Base-by-base conservation (phyloP, 345 rosid species). In the Euclidium syriacum region DNA sequence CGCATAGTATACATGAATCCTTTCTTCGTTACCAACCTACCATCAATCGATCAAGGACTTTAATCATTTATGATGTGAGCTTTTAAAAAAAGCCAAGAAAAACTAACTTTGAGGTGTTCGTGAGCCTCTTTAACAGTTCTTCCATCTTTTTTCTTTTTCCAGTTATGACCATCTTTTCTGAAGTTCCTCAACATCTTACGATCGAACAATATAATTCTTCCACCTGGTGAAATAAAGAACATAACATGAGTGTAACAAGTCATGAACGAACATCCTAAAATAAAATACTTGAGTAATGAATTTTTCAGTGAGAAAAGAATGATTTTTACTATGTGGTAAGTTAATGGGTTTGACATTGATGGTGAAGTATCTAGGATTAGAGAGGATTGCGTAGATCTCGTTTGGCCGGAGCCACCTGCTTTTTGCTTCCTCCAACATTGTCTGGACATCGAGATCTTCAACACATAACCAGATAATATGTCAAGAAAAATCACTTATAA, bases 61-160 rank as follows among this genome's bases (percentile, higher is more conserved):
- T 0, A 57, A 10, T 52, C 35, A 20, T 1, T 47, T 64, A 64
- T 26, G 38, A 20, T 35, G 35, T 53, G 11, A 63, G 17, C 36
- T 35, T 39, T 18, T 7, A 55, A 27, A 38, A 10, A 7, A 35
- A 20, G 52, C 62, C 12, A 33, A 10, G 56, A 64, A 58, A n/a
- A 23, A 14, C 88, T 71, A 64, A 90, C 99, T 80, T 94, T 94
- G 53, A 94, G 79, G 79, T 87, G 97, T 80, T 90, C 99, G 38
- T 94, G 99, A 75, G 99, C 99, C 77, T 94, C 99, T 78, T 90
- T 94, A 56, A 90, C 81, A 2, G 99, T 94, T 86, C 85, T 87
- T 65, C 99, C 99, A 68, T 94, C 99, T 22, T 86, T 87, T 73
- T 94, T 94, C 95, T 90, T 94, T 82, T 90, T 94, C 99, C 99